These are phyloP conservation scores for Vitis hybrid DNA, from an alignment of 177 flowering plant species.

Conservation along the genomic window DNA sequence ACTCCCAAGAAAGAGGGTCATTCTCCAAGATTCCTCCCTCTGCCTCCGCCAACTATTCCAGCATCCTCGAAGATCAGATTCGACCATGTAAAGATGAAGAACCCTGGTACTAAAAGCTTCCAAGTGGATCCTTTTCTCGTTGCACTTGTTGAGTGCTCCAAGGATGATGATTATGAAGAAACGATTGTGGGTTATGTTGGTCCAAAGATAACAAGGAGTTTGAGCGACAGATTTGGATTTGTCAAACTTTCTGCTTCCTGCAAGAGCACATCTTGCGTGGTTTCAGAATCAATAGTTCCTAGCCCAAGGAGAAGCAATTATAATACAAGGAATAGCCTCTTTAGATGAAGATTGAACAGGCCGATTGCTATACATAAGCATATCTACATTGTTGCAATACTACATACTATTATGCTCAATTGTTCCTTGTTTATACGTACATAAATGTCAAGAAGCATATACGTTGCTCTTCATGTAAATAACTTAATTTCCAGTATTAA, in stretches of 20 bases:
- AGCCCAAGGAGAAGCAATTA: slow-evolving; percentile 24
- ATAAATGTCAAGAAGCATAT: too few relatives aligned
- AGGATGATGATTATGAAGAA: slow-evolving; percentile 30
- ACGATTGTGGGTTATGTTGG: not conserved
- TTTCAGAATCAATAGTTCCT: slow-evolving; percentile 44
- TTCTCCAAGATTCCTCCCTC: slow-evolving; percentile 24
- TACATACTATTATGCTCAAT: too few relatives aligned
- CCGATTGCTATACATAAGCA: too few relatives aligned
- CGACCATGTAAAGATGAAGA: slow-evolving; percentile 8
- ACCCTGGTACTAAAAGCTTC: not conserved
- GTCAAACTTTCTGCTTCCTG: slow-evolving; percentile 44
- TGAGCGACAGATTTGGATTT: slow-evolving; percentile 41
- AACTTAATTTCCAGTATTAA: too few relatives aligned
- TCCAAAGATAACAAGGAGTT: slow-evolving; percentile 24
- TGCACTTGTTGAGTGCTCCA: slow-evolving; percentile 56
- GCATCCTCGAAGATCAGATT: slow-evolving; percentile 14
- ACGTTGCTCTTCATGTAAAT: too few relatives aligned
- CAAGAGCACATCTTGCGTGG: slow-evolving; percentile 42
- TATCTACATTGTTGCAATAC: too few relatives aligned
- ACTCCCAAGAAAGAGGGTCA: slow-evolving; percentile 15
- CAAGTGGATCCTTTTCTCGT: slow-evolving; percentile 49
- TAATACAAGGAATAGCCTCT: too few relatives aligned
- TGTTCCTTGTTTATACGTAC: too few relatives aligned
- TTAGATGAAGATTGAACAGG: too few relatives aligned
- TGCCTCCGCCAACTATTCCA: slow-evolving; percentile 38